Percentiles rank a stretch among this genome's conserved stretches.
phyloP scores from a whole-genome alignment of 768 basidiomycete genomes.

The Suillus luteus region DNA sequence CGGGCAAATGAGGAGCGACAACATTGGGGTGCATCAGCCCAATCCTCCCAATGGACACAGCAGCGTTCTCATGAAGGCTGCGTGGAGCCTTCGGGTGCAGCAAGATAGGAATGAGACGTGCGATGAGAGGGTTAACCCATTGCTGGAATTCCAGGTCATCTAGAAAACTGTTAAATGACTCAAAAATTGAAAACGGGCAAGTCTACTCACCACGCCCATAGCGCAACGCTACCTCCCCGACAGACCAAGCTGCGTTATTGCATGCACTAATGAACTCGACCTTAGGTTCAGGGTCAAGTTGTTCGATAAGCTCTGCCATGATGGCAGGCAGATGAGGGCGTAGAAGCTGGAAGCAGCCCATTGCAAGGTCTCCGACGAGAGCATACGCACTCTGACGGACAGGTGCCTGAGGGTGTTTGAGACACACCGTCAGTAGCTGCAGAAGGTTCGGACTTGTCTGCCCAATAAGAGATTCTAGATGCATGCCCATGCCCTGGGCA shows the following conservation, averaged over 20 bases:
- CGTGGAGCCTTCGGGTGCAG: conserved; percentile 91
- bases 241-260: conserved; percentile 99
- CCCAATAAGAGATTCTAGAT: conserved; percentile 72
- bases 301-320: conserved; percentile 85
- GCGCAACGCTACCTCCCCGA: conserved; percentile 94
- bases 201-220: conserved; percentile 70
- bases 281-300: conserved; percentile 92
- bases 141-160: conserved; percentile 88
- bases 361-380: conserved; percentile 97
- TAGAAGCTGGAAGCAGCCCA: conserved; percentile 88
- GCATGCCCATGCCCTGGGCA: conserved; percentile 87
- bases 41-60: conserved; percentile 95
- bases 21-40: conserved; percentile 88
- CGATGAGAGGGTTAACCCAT: conserved; percentile 86
- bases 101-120: conserved; percentile 89
- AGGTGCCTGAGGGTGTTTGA: conserved; percentile 94
- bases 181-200: conserved; percentile 4
- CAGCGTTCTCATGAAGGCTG: conserved; percentile 95
- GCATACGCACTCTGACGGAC: conserved; percentile 97
- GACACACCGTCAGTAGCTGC: conserved; percentile 78
- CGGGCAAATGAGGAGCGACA: conserved; percentile 86
- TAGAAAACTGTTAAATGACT: conserved; percentile 28
- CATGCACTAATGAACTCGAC: conserved; percentile 94
- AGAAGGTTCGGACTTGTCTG: conserved; percentile 77
- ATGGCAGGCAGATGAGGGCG: conserved; percentile 85